Evolutionary conservation across 2,329 filamentous ascomycete genomes (phyloP).

Genomic region (Boeremia exigua): DNA sequence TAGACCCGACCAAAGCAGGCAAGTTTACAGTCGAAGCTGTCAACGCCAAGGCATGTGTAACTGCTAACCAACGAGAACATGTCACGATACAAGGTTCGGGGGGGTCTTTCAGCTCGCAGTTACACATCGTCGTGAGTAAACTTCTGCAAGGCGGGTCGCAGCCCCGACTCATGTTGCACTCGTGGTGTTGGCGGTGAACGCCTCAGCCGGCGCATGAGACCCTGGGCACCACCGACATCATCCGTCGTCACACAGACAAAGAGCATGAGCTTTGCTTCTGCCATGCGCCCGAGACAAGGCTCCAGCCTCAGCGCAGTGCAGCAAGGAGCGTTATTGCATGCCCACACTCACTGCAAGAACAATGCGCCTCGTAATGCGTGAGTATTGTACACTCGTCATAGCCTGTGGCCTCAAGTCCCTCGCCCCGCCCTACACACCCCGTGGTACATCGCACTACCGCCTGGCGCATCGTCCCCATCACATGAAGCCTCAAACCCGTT

Average conservation of each 20-base stretch:
- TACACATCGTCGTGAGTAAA: slow-evolving; percentile 12
- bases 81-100: slow-evolving; percentile 1
- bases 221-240: slow-evolving; percentile 12
- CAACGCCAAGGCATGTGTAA: slow-evolving; percentile 1
- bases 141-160: slow-evolving; percentile 2
- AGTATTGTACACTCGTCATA: neutral
- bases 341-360: neutral
- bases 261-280: neutral
- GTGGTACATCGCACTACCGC: slow-evolving; percentile 7
- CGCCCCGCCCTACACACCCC: neutral
- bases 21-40: neutral
- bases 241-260: neutral
- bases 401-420: neutral
- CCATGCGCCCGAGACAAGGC: neutral
- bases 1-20: neutral
- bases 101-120: neutral
- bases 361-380: neutral
- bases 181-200: neutral
- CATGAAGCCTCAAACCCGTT: slow-evolving; percentile 7
- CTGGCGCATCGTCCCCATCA: neutral
- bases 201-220: slow-evolving; percentile 16
- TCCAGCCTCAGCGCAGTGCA: neutral
- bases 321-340: neutral
- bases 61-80: neutral
- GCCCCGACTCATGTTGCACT: slow-evolving; percentile 6